phyloP scores from a whole-genome alignment of 192 early-diverging fungal genomes.

The Linnemannia zychae region DNA sequence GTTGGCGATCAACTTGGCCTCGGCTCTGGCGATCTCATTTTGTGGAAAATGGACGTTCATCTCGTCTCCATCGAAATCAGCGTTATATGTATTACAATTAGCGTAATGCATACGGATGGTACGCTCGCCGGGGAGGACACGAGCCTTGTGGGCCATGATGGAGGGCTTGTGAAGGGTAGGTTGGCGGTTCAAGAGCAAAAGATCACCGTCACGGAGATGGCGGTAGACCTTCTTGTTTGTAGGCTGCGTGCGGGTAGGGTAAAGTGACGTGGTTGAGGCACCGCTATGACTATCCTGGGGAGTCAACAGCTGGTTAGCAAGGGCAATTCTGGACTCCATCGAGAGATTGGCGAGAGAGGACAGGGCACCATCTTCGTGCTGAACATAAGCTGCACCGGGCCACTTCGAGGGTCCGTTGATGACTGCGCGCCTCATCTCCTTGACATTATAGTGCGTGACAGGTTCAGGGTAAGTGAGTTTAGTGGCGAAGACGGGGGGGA shows the following conservation, averaged over 20 bases:
- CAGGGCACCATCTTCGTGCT: slow-evolving; percentile 95
- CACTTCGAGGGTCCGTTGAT: slow-evolving; percentile 96
- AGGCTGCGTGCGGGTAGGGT: slow-evolving; percentile 73
- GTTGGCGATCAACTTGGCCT: slow-evolving; percentile 95
- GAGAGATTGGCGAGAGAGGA: slow-evolving; percentile 84
- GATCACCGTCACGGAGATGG: slow-evolving; percentile 97
- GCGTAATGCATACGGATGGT: slow-evolving; percentile 99
- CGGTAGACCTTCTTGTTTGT: slow-evolving; percentile 98
- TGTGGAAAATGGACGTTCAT: slow-evolving; percentile 99
- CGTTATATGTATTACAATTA: slow-evolving; percentile 93
- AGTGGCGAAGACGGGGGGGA: slow-evolving; percentile 95
- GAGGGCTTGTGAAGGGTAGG: slow-evolving; percentile 99
- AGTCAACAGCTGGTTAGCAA: slow-evolving; percentile 94
- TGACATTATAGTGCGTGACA: slow-evolving; percentile 95
- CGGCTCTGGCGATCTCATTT: slow-evolving; percentile 96
- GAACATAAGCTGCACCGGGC: slow-evolving; percentile 96
- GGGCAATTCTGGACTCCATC: slow-evolving; percentile 89
- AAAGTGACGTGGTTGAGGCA: slow-evolving; percentile 56
- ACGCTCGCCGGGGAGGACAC: slow-evolving; percentile 95
- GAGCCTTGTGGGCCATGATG: slow-evolving; percentile 98
- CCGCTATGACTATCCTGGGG: slow-evolving; percentile 71
- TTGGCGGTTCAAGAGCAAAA: slow-evolving; percentile 98
- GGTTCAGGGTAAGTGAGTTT: slow-evolving; percentile 98
- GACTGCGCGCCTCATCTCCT: slow-evolving; percentile 90
- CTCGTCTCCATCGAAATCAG: slow-evolving; percentile 99